phyloP scores from a whole-genome alignment of 768 basidiomycete genomes.

The Leccinum variicolor region DNA sequence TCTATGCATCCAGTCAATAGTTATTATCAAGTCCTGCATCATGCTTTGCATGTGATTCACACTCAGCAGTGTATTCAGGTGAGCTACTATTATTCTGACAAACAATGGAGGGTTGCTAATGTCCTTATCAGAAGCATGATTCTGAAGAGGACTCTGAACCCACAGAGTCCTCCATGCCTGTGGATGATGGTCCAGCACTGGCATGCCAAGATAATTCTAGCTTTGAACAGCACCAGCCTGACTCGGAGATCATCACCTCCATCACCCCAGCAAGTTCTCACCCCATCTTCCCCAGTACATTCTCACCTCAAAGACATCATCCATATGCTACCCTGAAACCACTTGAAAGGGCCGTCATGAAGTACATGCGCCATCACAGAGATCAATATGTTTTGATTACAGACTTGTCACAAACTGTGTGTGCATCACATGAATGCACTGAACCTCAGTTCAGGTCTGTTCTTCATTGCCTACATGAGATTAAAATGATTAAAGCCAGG shows the following conservation, averaged over 20 bases:
- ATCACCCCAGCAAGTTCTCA: not conserved
- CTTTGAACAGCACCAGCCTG: not conserved
- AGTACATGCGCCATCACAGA: constrained; percentile 11
- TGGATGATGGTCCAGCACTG: not conserved
- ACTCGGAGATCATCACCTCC: not conserved
- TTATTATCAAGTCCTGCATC: constrained; percentile 28
- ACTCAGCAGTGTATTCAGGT: constrained; percentile 11
- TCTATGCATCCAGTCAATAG: constrained; percentile 11
- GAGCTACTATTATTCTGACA: not conserved
- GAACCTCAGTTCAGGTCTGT: constrained; percentile 21
- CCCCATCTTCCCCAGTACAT: constrained; percentile 11
- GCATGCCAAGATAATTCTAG: not conserved
- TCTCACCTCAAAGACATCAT: constrained; percentile 19
- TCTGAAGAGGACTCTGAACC: not conserved
- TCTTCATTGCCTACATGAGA: not conserved
- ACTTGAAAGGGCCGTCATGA: constrained; percentile 18
- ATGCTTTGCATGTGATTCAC: constrained; percentile 23
- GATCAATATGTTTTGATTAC: not conserved
- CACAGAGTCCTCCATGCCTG: not conserved
- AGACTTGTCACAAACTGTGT: constrained; percentile 16
- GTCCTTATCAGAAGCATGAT: constrained; percentile 5
- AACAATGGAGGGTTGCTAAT: not conserved
- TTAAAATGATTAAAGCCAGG: not conserved
- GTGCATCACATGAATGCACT: constrained; percentile 13
- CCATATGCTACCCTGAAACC: constrained; percentile 18